A percentile compares a stretch with the other conserved stretches of the same genome.
Evolutionary conservation across 768 basidiomycete genomes (phyloP).

Genomic region (Hericium coralloides): DNA sequence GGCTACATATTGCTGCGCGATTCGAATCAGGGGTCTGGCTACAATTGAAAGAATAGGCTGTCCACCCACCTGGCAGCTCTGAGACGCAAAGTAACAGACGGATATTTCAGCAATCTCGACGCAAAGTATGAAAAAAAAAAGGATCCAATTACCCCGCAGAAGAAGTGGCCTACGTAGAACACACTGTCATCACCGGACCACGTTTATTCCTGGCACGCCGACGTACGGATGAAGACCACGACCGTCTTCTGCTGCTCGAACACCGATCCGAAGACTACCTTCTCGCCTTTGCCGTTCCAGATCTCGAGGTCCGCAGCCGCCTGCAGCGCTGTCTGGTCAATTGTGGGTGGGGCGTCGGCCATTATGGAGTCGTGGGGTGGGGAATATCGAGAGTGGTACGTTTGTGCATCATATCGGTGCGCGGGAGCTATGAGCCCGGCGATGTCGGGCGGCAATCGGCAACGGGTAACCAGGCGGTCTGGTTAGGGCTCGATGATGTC

Average conservation of each 20-base stretch:
- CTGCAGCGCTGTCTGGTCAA: constrained; percentile 3
- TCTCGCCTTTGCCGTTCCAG: constrained; percentile 2
- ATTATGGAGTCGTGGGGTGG: not conserved
- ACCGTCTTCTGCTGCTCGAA: constrained; percentile 8
- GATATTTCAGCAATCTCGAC: not conserved
- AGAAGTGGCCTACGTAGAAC: constrained; percentile 11
- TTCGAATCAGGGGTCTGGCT: not conserved
- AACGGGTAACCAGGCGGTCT: no score
- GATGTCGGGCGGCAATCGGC: no score
- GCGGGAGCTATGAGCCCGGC: no score
- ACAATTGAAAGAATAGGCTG: not conserved
- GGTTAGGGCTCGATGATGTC: no score
- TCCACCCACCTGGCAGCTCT: not conserved
- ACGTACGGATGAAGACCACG: constrained; percentile 10
- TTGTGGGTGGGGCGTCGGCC: constrained; percentile 1
- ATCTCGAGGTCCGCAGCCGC: constrained; percentile 1
- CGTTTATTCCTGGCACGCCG: not conserved
- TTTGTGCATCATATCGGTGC: no score
- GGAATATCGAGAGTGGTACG: no score
- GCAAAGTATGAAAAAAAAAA: not conserved
- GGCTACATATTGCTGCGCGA: constrained; percentile 10
- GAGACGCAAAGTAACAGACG: not conserved
- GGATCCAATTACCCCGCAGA: constrained; percentile 6
- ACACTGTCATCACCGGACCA: not conserved
- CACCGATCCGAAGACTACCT: constrained; percentile 7